A percentile compares a stretch with the other conserved stretches of the same genome.
These are phyloP conservation scores for Aspergillaceae sp. DNA, from an alignment of 2,329 filamentous ascomycete species.

Conservation along the genomic window DNA sequence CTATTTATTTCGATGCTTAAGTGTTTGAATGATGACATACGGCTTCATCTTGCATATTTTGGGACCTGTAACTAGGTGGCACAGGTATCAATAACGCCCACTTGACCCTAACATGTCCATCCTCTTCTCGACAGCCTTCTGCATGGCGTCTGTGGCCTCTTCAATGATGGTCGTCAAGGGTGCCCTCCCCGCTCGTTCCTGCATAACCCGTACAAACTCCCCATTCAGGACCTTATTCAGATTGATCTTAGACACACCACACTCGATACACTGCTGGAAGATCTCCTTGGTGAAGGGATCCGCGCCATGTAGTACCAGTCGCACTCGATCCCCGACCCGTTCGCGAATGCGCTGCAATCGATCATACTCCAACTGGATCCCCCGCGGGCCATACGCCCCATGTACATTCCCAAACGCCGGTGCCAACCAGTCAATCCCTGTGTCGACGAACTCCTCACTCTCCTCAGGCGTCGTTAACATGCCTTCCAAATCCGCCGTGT, in stretches of 20 bases:
- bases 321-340: constrained; percentile 41
- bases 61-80: too few species aligned
- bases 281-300: constrained; percentile 50
- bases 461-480: constrained; percentile 61
- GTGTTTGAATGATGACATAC: too few species aligned
- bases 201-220: constrained; percentile 41
- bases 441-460: constrained; percentile 60
- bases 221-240: constrained; percentile 52
- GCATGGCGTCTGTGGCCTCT: constrained; percentile 47
- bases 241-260: constrained; percentile 50
- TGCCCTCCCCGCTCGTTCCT: constrained; percentile 42
- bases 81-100: constrained; percentile 22
- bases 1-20: too few species aligned
- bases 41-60: too few species aligned
- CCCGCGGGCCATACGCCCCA: constrained; percentile 60
- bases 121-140: constrained; percentile 47
- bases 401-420: constrained; percentile 71
- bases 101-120: constrained; percentile 44
- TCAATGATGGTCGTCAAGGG: constrained; percentile 49
- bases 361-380: constrained; percentile 55
- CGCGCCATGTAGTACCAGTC: constrained; percentile 51
- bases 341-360: constrained; percentile 43
- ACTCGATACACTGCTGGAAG: constrained; percentile 46
- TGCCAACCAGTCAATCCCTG: constrained; percentile 65
- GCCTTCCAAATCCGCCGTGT: constrained; percentile 55